Evolutionary conservation across 768 basidiomycete species (phyloP).

Genomic region (Myochromella boudieri): DNA sequence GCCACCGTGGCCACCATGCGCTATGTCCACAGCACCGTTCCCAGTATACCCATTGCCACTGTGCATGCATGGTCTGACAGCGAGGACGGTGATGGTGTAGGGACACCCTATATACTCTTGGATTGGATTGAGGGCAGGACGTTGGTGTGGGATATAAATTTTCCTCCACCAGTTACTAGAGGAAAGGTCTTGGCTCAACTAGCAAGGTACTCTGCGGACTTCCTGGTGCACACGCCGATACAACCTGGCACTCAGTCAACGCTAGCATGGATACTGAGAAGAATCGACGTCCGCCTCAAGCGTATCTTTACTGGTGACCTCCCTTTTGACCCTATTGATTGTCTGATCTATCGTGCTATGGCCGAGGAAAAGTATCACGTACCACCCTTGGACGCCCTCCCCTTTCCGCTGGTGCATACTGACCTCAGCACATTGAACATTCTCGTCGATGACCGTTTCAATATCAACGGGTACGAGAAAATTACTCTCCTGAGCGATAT

Average conservation of each 20-base stretch:
- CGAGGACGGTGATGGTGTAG: conserved; percentile 12
- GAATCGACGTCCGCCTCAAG: conserved; percentile 10
- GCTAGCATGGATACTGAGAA: conserved; percentile 10
- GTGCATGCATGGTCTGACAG: conserved; percentile 13
- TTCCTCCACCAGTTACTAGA: conserved; percentile 9
- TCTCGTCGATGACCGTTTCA: conserved; percentile 1
- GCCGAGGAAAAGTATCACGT: conserved; percentile 8
- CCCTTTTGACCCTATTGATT: conserved; percentile 12
- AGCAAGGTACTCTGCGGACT: conserved; percentile 9
- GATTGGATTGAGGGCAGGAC: conserved; percentile 9
- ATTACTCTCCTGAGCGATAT: conserved; percentile 1
- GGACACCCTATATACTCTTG: conserved; percentile 8
- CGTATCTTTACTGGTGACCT: conserved; percentile 12
- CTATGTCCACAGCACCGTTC: conserved; percentile 6
- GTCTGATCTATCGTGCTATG: conserved; percentile 12
- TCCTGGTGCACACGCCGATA: conserved; percentile 6
- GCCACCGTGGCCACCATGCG: conserved; percentile 10
- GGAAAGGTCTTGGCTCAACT: conserved; percentile 11
- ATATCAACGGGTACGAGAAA: conserved; percentile 11
- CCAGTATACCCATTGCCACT: conserved; percentile 10
- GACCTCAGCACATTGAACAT: conserved; percentile 8
- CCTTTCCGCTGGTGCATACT: conserved; percentile 11
- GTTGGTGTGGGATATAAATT: conserved; percentile 6
- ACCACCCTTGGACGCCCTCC: conserved; percentile 4
- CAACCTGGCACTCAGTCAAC: conserved; percentile 3